A percentile compares a stretch with the other conserved stretches of the same genome.
Conservation (phyloP, 306 rosid genomes). For the Cucurbita pepo region DNA sequence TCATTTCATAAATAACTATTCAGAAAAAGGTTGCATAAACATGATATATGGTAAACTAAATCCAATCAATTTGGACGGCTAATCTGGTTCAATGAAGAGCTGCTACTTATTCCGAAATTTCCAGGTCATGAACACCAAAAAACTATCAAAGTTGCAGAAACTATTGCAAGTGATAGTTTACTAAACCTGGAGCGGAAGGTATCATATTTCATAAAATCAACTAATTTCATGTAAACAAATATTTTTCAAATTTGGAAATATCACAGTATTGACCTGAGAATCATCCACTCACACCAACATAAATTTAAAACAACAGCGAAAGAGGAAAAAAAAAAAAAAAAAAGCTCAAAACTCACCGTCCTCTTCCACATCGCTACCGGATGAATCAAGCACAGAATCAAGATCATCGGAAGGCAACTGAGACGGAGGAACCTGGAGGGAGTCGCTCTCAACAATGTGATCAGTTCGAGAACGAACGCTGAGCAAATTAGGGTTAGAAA, state of each 20-base stretch:
- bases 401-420: constrained; percentile 13
- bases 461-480: constrained; percentile 36
- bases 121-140: not conserved
- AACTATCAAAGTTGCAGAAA: not conserved
- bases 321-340: not conserved
- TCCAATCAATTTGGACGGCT: not conserved
- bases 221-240: not conserved
- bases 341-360: constrained; percentile 36
- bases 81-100: not conserved
- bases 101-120: not conserved
- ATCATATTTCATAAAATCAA: not conserved
- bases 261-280: not conserved
- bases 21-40: not conserved
- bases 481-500: constrained; percentile 61
- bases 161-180: not conserved
- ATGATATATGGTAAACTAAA: not conserved
- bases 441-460: constrained; percentile 32
- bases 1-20: too few species aligned
- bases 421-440: constrained; percentile 25
- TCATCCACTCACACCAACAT: too few species aligned
- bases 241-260: not conserved
- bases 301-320: not conserved
- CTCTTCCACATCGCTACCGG: constrained; percentile 81
- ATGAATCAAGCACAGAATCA: constrained; percentile 16
- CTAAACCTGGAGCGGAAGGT: not conserved